A percentile compares a stretch with the other conserved stretches of the same genome.
These are phyloP conservation scores for Dendrobium nobile DNA, from an alignment of 106 monocot genomes.

Conservation along the genomic window DNA sequence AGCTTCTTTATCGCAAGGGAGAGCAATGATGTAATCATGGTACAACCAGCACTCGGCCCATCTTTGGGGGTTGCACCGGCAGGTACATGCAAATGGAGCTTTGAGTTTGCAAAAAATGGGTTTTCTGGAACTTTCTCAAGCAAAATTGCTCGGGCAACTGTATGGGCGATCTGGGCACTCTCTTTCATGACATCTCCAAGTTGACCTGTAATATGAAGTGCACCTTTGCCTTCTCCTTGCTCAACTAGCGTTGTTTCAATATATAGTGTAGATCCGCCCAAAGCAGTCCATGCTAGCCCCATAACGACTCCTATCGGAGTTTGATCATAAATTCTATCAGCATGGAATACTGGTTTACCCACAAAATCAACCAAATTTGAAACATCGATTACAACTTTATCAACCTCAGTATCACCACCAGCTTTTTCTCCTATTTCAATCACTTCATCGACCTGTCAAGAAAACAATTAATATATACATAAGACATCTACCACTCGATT, in stretches of 20 bases:
- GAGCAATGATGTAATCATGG: slow-evolving; percentile 92
- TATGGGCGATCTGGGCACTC: slow-evolving; percentile 96
- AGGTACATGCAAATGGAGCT: slow-evolving; percentile 74
- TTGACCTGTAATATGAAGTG: slow-evolving; percentile 84
- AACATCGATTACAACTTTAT: slow-evolving; percentile 62
- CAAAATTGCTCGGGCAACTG: slow-evolving; percentile 70
- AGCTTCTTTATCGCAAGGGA: slow-evolving; percentile 72
- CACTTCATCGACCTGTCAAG: slow-evolving; percentile 17
- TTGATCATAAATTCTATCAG: slow-evolving; percentile 80
- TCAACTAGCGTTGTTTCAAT: slow-evolving; percentile 76
- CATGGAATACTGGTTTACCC: slow-evolving; percentile 93
- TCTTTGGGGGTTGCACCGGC: slow-evolving; percentile 96
- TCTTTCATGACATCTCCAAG: slow-evolving; percentile 99
- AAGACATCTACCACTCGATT: neutral
- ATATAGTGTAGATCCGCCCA: slow-evolving; percentile 95
- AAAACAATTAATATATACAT: neutral
- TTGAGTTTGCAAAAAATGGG: slow-evolving; percentile 26
- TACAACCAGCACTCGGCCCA: slow-evolving; percentile 98
- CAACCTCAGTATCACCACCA: slow-evolving; percentile 4
- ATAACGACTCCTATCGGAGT: slow-evolving; percentile 93
- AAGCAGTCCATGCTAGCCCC: slow-evolving; percentile 95
- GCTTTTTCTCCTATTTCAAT: slow-evolving; percentile 9
- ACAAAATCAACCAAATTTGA: slow-evolving; percentile 72
- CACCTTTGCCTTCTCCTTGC: slow-evolving; percentile 80
- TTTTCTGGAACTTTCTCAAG: slow-evolving; percentile 37